phyloP scores from a whole-genome alignment of 2,329 filamentous ascomycete species.

The Immersiporthe knoxdaviesiana region DNA sequence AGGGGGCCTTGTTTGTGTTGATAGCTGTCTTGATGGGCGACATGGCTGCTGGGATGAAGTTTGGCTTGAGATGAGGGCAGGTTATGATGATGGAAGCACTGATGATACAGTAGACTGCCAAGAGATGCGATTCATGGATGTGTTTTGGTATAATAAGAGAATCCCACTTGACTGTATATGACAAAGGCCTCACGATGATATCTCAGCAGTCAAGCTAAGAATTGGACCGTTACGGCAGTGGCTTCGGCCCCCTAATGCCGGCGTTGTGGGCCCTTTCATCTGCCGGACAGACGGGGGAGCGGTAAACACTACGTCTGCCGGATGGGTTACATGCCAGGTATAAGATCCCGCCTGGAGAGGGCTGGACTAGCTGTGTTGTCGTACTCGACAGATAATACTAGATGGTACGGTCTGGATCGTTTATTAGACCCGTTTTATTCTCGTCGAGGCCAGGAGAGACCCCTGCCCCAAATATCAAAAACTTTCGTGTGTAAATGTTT shows the following conservation, averaged over 20 bases:
- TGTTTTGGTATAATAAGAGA: background rate
- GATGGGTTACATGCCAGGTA: background rate
- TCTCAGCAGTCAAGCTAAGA: too few relatives aligned
- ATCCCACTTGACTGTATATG: background rate
- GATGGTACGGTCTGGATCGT: background rate
- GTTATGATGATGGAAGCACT: background rate
- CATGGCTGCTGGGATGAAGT: background rate
- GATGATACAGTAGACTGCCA: background rate
- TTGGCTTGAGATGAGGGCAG: background rate
- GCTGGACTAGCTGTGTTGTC: background rate
- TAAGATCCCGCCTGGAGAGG: background rate
- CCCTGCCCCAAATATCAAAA: background rate
- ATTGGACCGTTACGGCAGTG: background rate
- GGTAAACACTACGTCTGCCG: background rate
- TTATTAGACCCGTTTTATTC: background rate
- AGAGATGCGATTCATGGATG: background rate
- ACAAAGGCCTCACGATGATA: background rate
- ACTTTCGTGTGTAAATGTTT: too few relatives aligned
- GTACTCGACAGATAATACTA: background rate
- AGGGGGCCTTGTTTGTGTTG: slow-evolving; percentile 46
- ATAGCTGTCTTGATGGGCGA: slow-evolving; percentile 42
- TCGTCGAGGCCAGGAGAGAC: background rate
- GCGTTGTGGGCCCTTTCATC: background rate
- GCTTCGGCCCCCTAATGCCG: background rate
- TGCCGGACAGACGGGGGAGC: background rate